Percentiles rank a stretch among this genome's conserved stretches.
Evolutionary conservation across 176 grass and related monocot species (phyloP).

Genomic region (Paspalum vaginatum): DNA sequence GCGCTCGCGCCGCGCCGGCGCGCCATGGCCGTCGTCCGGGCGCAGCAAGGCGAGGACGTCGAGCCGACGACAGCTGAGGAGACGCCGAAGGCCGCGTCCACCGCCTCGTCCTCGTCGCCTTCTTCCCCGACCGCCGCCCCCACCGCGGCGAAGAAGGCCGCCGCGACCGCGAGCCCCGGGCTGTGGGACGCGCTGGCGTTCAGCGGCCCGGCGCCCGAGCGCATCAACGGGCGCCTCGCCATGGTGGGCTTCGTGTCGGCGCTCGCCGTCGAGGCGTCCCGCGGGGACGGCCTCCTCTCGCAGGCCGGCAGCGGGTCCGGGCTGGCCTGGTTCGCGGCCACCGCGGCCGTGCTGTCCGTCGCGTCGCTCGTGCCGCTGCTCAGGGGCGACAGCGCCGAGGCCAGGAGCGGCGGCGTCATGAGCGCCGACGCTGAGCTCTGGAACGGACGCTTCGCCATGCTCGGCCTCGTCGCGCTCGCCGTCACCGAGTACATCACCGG

Average conservation of each 20-base stretch:
- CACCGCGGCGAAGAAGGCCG: neutral
- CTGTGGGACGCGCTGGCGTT: conserved; percentile 33
- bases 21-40: neutral
- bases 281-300: neutral
- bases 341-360: neutral
- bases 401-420: neutral
- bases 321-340: neutral
- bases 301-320: conserved; percentile 3
- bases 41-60: neutral
- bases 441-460: conserved; percentile 11
- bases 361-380: conserved; percentile 26
- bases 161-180: neutral
- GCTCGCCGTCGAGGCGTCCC: conserved; percentile 26
- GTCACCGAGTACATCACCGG: conserved; percentile 65
- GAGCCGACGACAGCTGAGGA: no score
- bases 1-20: neutral
- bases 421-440: conserved; percentile 13
- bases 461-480: conserved; percentile 41
- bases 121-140: no score
- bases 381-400: neutral
- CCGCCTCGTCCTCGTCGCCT: no score
- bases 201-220: neutral
- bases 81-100: no score
- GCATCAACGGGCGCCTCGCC: conserved; percentile 15
- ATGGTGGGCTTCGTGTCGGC: conserved; percentile 23